Evolutionary conservation across 768 basidiomycete species (phyloP), one percentile per base, ranked within the genome.

Genomic region (Crassisporium funariophilum): DNA sequence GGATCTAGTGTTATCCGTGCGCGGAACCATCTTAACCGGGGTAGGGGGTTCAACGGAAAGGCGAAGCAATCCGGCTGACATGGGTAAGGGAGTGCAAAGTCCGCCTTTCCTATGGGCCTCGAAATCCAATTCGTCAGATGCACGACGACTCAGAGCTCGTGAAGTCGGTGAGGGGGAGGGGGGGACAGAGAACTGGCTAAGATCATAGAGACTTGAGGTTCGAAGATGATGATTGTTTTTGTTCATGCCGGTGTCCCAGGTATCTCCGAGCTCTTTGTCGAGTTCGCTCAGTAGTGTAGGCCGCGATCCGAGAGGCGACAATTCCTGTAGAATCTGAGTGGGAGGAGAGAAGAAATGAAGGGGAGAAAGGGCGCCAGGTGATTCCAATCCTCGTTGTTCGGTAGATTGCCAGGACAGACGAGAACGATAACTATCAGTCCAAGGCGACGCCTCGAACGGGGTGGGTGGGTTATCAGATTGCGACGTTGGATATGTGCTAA

Each of bases 271-370:
- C 55, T 80, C 76, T 46, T 68, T 73, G 21, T 78, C 82, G 1
- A 90, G 71, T 62, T 88, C 84, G 42, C 73, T 75, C 45, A 78
- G 78, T 1, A 86, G 71, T 2, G 81, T 73, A 13, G 59, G 65
- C 15, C 58, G 57, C 12, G 57, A 35, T 22, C 57, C 37, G 13
- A 57, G 44, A 24, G 58, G 53, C 21, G 56, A 57, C 38, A 64
- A 50, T 33, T 60, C 55, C 17, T 46, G 50, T 47, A 42, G 55
- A 22, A 39, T 36, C 39, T 51, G 55, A 21, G 61, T 52, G n/a
- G 58, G 45, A 45, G 60, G 55, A 36, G 66, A 51, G 38, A 65
- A 56, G 49, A 63, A 57, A 35, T 58, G 56, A 57, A 63, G 52
- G 65, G 60, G 63, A 16, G 71, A 76, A 22, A 74, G 61, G 3